Conservation (phyloP, 345 rosid genomes). For the Kernera saxatilis region DNA sequence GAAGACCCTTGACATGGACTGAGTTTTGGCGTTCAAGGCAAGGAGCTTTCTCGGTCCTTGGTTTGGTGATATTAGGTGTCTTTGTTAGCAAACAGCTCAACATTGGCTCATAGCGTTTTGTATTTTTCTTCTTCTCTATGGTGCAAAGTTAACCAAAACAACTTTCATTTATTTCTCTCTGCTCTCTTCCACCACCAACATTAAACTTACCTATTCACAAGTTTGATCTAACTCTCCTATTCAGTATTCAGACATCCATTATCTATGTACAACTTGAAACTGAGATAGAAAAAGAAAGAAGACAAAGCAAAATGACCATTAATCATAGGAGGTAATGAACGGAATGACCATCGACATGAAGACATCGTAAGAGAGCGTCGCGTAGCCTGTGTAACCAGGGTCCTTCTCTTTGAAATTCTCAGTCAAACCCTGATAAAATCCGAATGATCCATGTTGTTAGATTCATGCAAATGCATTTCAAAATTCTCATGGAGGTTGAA, state of each 20-base stretch:
- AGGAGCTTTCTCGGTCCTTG: constrained; percentile 52
- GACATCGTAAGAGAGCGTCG: constrained; percentile 46
- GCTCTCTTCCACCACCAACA: not conserved
- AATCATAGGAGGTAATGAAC: constrained; percentile 49
- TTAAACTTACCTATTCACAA: not conserved
- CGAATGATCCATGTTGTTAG: not conserved
- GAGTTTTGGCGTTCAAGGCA: constrained; percentile 84
- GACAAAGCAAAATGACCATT: constrained; percentile 2
- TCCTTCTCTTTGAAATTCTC: constrained; percentile 76
- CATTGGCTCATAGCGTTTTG: not conserved
- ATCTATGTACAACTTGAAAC: not conserved
- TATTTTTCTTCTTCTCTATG: no score
- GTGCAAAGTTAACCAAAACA: not conserved
- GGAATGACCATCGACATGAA: constrained; percentile 63
- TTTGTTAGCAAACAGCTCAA: constrained; percentile 40
- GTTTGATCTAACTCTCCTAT: not conserved
- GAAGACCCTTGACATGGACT: constrained; percentile 66
- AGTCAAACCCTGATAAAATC: constrained; percentile 51
- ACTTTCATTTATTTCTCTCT: not conserved
- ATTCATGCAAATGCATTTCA: not conserved
- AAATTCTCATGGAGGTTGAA: not conserved
- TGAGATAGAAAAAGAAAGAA: not conserved
- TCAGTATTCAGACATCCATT: not conserved
- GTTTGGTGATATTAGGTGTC: constrained; percentile 43
- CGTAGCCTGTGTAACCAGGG: constrained; percentile 36